phyloP scores from a whole-genome alignment of 2,329 filamentous ascomycete species.

The Xylariomycetidae sp. region DNA sequence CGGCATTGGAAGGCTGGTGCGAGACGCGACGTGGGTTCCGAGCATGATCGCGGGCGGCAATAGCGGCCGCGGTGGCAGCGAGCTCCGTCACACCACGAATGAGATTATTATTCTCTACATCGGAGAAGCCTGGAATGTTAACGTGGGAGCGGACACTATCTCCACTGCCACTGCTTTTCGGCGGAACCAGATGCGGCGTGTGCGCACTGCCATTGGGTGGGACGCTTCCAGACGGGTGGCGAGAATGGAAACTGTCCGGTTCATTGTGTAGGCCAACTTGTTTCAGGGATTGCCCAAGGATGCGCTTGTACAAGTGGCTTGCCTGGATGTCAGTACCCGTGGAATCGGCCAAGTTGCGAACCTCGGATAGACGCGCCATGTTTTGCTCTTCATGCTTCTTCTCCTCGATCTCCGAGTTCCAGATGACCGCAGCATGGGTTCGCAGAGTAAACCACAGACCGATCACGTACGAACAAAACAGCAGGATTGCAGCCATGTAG shows the following conservation, averaged over 20 bases:
- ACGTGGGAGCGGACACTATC: conserved; percentile 35
- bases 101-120: conserved; percentile 74
- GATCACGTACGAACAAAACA: conserved; percentile 91
- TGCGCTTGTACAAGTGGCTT: conserved; percentile 85
- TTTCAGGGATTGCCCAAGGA: conserved; percentile 82
- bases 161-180: conserved; percentile 49
- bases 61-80: conserved; percentile 81
- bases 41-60: conserved; percentile 78
- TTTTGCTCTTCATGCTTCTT: conserved; percentile 57
- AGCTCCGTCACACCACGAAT: conserved; percentile 88
- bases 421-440: conserved; percentile 94
- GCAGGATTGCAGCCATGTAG: conserved; percentile 74
- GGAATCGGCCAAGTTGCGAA: conserved; percentile 36
- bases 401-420: conserved; percentile 79
- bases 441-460: conserved; percentile 92
- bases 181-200: conserved; percentile 71
- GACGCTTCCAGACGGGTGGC: conserved; percentile 18
- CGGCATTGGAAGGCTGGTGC: conserved; percentile 19
- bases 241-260: conserved; percentile 32
- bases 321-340: conserved; percentile 70
- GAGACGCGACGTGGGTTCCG: conserved; percentile 36
- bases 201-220: conserved; percentile 38
- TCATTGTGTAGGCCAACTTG: conserved; percentile 65
- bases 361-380: conserved; percentile 29
- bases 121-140: conserved; percentile 64